Base-by-base conservation (phyloP, 2,329 filamentous ascomycete genomes). In the Fusarium torulosum region DNA sequence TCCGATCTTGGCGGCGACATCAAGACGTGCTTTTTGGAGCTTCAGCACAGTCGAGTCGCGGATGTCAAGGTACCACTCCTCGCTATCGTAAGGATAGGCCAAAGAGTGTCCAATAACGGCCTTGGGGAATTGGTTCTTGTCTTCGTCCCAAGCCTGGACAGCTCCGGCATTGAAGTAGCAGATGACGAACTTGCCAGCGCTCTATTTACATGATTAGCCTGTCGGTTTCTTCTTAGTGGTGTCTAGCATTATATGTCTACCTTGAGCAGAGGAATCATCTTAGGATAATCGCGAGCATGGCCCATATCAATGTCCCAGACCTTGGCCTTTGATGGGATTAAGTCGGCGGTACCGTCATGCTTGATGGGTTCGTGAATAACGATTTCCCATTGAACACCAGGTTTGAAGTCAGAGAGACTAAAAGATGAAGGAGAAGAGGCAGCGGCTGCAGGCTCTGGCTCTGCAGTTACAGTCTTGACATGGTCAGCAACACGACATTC, bases 121-220 rank as follows among this genome's bases (percentile, higher is more conserved):
- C 5, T 66, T 37, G 31, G 74, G 70, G 49, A 77, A 77, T 7
- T 66, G 19, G 35, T 67, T 63, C 21, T 59, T 67, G 52, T 76
- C 74, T 3, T 67, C 47, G 42, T 77, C 75, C 72, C 72, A 77
- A 27, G 33, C 57, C 57, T 77, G 74, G 13, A 75, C 53, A 13
- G 76, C 76, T 37, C 76, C 75, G 17, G 71, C 71, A 44, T 77
- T 78, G 67, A 77, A 75, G 66, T 78, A 78, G 64, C 76, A 78
- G 19, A 78, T 68, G 3, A 78, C 69, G 27, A 75, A 73, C 25
- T 78, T 78, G 38, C 70, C 71, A 27, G 72, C 66, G 29, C 63
- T 59, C 66, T 74, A 27, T 13, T 35, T 17, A 3, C 35, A n/a
- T 14, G 7, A 9, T 20, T 23, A 31, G 49, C 66, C 15, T 60